Evolutionary conservation across 352 stramenopile species (phyloP), one percentile per base, ranked within the genome.

Genomic region (Pseudoperonospora humuli): DNA sequence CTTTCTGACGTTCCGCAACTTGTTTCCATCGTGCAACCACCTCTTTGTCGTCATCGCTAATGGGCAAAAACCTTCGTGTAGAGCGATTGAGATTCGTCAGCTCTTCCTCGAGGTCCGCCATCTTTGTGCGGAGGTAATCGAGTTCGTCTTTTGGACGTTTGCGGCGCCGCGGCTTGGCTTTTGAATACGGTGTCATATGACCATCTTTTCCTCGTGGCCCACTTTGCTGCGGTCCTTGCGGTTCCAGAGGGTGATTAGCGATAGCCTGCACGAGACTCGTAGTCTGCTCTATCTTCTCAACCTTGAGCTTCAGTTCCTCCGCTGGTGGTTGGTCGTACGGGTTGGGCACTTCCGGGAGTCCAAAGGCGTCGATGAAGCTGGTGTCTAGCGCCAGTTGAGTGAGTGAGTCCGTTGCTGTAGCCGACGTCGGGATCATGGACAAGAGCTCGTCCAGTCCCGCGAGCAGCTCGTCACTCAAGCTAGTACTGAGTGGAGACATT

Each of bases 131-230:
- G 7, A 70, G 47, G 31, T 70, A 67, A 24, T 70, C 51, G 7
- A 70, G 56, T 20, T 70, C 61, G 28, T 70, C 61, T 54, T 67
- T 70, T 2, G 56, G 56, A 3, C 61, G 46, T 37, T 67, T 70
- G 31, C 61, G 56, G 3, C 59, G 54, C 9, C 43, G 50, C 11
- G 41, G 54, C 26, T 58, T 58, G 2, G 48, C 17, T 29, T 55
- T 60, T n/a, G 45, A 18, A 31, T 51, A 60, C 38, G 42, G 42
- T 24, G 38, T 39, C 10, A 15, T 27, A 8, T 48, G 47, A 14
- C n/a, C 42, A 24, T 57, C 35, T 46, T 61, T 64, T 17, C 33
- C 45, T 47, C 36, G 20, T 35, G 10, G 40, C 3, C 3, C 27
- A 20, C 2, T 26, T 7, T 36, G 14, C n/a, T 46, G 42, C 5